Base-by-base conservation (phyloP, 805 yeast species). In the Wickerhamiella sergipiensis region DNA sequence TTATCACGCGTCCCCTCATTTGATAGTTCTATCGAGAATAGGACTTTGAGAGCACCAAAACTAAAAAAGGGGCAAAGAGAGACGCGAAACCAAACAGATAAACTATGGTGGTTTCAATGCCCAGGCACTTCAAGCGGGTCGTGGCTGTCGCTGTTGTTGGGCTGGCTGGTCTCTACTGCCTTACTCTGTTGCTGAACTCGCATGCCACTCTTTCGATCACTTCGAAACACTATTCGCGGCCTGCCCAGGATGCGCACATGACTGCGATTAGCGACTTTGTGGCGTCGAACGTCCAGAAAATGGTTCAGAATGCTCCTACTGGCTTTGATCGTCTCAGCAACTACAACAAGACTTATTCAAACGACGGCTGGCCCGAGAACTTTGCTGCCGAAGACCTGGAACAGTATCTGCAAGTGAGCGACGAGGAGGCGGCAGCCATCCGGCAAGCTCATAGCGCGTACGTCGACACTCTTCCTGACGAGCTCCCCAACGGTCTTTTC, bases 341-440 rank as follows among this genome's bases (percentile, higher is more conserved):
- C 24, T 40, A 40, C 24, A 40, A 40, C 18, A 18, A 21, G 22
- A 40, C 43, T 5, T 19, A 18, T 21, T 3, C n/a, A 4, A 24
- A 15, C 6, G 43, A 40, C 15, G 40, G 40, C 40, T 22, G n/a
- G 43, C 38, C 48, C 13, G 17, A 33, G 39, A 18, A 18, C 24
- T 18, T 8, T 12, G 18, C 43, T 12, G 29, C 53, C 10, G 43
- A 45, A 13, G 40, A 52, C 3, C 39, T 57, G 38, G 45, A 49
- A 18, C 40, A 50, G 51, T 56, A 56, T 46, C 47, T 56, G 43
- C 55, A 56, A 43, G 49, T 58, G 18, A 24, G 19, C 10, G 51
- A 46, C 13, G 54, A 53, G 7, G 58, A 55, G 6, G 44, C 48
- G 22, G 50, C 31, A 22, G 42, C 38, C 22, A 50, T 59, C 21